A percentile compares a stretch with the other conserved stretches of the same genome.
Evolutionary conservation across 2,329 filamentous ascomycete species (phyloP).

Genomic region (Bertia moriformis): DNA sequence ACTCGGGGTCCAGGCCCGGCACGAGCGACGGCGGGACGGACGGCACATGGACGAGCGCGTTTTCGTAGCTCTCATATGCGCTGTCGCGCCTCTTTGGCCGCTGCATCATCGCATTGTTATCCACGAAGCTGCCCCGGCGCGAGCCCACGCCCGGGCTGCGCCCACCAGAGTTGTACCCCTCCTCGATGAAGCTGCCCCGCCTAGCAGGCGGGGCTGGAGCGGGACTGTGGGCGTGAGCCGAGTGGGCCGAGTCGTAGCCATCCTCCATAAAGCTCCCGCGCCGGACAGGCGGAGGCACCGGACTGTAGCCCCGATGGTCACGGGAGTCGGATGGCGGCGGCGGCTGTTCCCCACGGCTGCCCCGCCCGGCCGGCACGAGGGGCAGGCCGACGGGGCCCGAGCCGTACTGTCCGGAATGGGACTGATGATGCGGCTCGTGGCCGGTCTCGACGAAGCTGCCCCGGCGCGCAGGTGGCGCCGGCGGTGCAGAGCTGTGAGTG

Average conservation of each 20-base stretch:
- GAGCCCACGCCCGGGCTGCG: too few species aligned
- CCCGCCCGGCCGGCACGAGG: too few species aligned
- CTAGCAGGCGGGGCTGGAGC: too few species aligned
- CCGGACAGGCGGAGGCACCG: background rate
- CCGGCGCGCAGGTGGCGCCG: too few species aligned
- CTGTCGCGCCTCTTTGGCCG: constrained; percentile 22
- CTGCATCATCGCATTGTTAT: too few species aligned
- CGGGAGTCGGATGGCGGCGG: too few species aligned
- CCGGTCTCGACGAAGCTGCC: background rate
- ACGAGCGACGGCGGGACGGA: constrained; percentile 41
- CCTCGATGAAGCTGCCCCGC: background rate
- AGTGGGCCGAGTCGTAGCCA: too few species aligned
- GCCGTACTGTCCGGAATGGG: too few species aligned
- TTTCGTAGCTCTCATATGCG: constrained; percentile 12
- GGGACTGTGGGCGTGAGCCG: background rate
- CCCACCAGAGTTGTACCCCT: background rate
- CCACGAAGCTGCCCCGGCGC: too few species aligned
- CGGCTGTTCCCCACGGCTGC: too few species aligned
- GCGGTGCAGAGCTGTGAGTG: background rate
- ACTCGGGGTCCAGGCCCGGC: constrained; percentile 40
- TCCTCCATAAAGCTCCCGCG: background rate
- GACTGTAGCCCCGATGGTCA: background rate
- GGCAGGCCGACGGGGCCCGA: too few species aligned
- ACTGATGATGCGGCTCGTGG: background rate
- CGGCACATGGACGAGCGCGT: constrained; percentile 24